These are phyloP conservation scores for Carex kokanica DNA, from an alignment of 176 grass and related monocot species.

Conservation along the genomic window DNA sequence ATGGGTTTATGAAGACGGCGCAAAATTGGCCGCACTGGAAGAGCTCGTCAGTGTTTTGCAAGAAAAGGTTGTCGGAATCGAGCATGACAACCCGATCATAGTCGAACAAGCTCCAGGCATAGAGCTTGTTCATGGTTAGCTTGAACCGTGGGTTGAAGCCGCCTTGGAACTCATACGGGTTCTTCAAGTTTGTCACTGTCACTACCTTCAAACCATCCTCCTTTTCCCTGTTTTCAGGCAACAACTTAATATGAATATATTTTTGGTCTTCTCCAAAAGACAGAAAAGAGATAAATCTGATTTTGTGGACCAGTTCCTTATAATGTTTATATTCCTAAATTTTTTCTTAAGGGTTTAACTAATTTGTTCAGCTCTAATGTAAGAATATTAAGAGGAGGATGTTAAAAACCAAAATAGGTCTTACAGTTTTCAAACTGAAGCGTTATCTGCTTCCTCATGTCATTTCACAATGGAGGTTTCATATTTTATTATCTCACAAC, in stretches of 20 bases:
- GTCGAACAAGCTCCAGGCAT: constrained; percentile 77
- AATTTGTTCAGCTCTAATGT: neutral
- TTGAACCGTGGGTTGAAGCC: constrained; percentile 84
- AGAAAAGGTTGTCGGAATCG: constrained; percentile 91
- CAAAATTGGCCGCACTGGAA: constrained; percentile 98
- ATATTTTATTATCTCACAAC: neutral
- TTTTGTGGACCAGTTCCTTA: neutral
- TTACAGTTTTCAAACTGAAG: neutral
- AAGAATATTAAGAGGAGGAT: neutral
- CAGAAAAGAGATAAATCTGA: neutral
- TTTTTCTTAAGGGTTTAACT: neutral
- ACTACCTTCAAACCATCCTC: constrained; percentile 92
- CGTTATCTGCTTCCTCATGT: neutral
- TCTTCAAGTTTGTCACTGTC: constrained; percentile 78
- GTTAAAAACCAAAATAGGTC: neutral
- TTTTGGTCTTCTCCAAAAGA: neutral
- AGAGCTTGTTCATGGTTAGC: constrained; percentile 93
- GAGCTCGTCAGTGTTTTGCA: constrained; percentile 87
- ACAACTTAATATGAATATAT: neutral
- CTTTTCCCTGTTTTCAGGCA: constrained; percentile 50
- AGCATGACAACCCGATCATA: constrained; percentile 96
- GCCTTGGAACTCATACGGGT: constrained; percentile 80
- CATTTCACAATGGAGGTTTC: neutral
- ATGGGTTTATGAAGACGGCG: constrained; percentile 96
- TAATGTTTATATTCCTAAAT: constrained; percentile 8